Conservation (phyloP, 2,329 filamentous ascomycete genomes). For the Penicillium verrucosum region DNA sequence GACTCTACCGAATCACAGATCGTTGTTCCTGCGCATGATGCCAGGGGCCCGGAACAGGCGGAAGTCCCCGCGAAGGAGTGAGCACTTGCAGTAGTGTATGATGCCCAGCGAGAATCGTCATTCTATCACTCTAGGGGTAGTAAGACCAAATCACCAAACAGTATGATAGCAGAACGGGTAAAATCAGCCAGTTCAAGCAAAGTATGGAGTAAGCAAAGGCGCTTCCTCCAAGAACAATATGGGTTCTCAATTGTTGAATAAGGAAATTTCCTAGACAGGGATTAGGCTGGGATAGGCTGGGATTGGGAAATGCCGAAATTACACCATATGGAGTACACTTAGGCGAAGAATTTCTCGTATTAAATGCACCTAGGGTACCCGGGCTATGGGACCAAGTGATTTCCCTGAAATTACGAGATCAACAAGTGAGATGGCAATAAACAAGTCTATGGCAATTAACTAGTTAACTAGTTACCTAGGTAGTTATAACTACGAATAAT, state of each 20-base stretch:
- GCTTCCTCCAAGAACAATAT: neutral
- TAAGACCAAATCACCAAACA: neutral
- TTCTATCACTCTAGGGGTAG: constrained; percentile 6
- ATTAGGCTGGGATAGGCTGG: neutral
- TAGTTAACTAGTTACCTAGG: neutral
- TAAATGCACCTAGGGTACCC: neutral
- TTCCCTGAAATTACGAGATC: neutral
- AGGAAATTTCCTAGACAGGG: neutral
- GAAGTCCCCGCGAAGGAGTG: neutral
- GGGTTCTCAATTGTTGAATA: neutral
- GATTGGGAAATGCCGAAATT: neutral
- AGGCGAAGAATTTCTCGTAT: constrained; percentile 4
- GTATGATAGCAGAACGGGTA: too few species aligned
- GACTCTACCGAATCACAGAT: neutral
- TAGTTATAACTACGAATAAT: neutral
- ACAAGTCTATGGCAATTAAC: neutral
- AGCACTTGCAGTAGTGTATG: constrained; percentile 1
- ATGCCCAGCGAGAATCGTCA: constrained; percentile 15
- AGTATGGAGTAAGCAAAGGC: neutral
- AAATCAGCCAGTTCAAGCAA: neutral
- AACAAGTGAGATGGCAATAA: neutral
- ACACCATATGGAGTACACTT: neutral
- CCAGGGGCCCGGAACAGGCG: constrained; percentile 18
- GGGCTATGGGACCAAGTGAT: neutral
- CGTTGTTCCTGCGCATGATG: constrained; percentile 20